A percentile compares a stretch with the other conserved stretches of the same genome.
Conservation (phyloP, 108 stramenopile genomes). For the Skeletonema grethae region DNA sequence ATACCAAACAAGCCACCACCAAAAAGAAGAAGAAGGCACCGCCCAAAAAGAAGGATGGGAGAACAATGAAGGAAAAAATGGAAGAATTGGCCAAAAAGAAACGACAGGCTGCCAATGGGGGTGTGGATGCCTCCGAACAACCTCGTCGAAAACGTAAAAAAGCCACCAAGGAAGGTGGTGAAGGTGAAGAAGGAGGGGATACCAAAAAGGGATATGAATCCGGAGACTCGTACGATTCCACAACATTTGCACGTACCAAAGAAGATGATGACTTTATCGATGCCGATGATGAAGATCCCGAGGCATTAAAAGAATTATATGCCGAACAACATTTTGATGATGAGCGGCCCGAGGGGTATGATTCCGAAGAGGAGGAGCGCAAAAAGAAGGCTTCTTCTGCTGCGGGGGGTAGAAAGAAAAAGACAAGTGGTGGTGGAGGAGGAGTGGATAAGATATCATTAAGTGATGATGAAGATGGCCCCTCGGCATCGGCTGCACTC, state of each 20-base stretch:
- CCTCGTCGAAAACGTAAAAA: slow-evolving; percentile 40
- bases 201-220: slow-evolving; percentile 59
- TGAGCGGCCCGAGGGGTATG: slow-evolving; percentile 68
- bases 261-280: slow-evolving; percentile 93
- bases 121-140: slow-evolving; percentile 3
- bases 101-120: slow-evolving; percentile 42
- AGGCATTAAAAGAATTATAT: slow-evolving; percentile 83
- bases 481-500: slow-evolving; percentile 68
- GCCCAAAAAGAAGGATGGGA: slow-evolving; percentile 27
- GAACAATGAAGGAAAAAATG: slow-evolving; percentile 70
- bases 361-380: slow-evolving; percentile 45
- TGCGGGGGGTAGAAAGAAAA: slow-evolving; percentile 3
- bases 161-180: not conserved
- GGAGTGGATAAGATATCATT: slow-evolving; percentile 41
- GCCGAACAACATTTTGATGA: slow-evolving; percentile 91
- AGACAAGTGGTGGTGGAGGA: slow-evolving; percentile 35
- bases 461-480: slow-evolving; percentile 55
- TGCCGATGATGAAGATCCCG: slow-evolving; percentile 88
- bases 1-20: not conserved
- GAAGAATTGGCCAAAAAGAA: slow-evolving; percentile 73
- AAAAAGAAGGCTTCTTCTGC: slow-evolving; percentile 40
- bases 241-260: slow-evolving; percentile 67
- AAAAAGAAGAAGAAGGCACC: slow-evolving; percentile 6
- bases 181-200: slow-evolving; percentile 12
- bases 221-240: slow-evolving; percentile 76